Evolutionary conservation across 225 moss, liverwort and hornwort genomes (phyloP), one percentile per base, ranked within the genome.

Genomic region (Bryum argenteum): DNA sequence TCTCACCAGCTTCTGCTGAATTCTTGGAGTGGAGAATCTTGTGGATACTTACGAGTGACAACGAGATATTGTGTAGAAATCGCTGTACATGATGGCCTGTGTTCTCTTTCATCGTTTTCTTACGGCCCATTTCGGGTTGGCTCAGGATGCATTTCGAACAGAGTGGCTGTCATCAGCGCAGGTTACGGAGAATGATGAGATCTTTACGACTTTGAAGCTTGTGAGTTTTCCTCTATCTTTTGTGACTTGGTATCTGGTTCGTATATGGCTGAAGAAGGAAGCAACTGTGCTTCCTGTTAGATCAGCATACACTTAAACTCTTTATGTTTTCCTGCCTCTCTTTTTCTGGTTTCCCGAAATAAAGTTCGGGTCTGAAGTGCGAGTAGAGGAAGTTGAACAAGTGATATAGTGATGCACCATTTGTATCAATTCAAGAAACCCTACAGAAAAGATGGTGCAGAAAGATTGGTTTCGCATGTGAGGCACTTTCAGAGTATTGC

Each of bases 91-190:
- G 51, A 51, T 24, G 41, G 23, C 44, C 65, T 61, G 50, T 61
- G 24, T 24, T 38, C 9, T 38, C 33, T 45, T 66, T 16, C 23
- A 44, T 33, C 33, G 33, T 33, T 33, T 33, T 77, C 22, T n/a
- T 59, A 7, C 18, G 20, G n/a, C 44, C 2, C 19, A 23, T 66
- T 28, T 57, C 23, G 55, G 43, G 18, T 69, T 79, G 81, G 74
- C 22, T 54, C 81, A 87, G 87, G 71, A 67, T 77, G 87, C 84
- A 24, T 84, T 81, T 12, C 87, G 78, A 66, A 45, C 73, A 55
- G 87, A 81, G 54, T 87, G 87, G 87, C 76, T 84, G 66, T 55
- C 82, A 2, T 63, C 68, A 65, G 26, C 15, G 33, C 73, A 63
- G 55, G 17, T 51, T 59, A 45, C 73, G 17, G 87, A 81, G 41